Conservation (phyloP, 1,284 basidiomycete species). For the Microbotryum violaceum region DNA sequence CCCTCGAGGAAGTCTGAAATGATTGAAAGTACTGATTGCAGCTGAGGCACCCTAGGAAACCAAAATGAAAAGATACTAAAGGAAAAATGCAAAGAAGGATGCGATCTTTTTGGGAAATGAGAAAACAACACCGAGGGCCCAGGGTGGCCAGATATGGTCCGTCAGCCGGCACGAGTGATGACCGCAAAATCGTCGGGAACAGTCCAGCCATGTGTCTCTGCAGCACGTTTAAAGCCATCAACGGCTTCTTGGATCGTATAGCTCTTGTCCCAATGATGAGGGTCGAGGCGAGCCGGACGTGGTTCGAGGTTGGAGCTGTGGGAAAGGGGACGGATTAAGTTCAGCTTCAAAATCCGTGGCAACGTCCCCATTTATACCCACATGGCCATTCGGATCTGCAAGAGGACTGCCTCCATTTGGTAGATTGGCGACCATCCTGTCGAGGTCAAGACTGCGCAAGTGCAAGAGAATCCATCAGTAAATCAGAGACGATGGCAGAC, state of each 20-base stretch:
- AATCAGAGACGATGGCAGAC: background rate
- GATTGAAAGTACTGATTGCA: too few species aligned
- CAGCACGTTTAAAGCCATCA: constrained; percentile 29
- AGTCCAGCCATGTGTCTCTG: constrained; percentile 26
- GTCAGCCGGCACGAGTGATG: too few species aligned
- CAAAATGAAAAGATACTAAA: too few species aligned
- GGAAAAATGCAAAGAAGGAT: too few species aligned
- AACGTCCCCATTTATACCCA: background rate
- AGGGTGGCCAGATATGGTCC: too few species aligned
- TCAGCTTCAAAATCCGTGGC: background rate
- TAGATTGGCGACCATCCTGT: constrained; percentile 27
- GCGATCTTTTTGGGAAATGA: too few species aligned
- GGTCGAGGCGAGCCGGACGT: constrained; percentile 28
- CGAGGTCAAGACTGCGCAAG: constrained; percentile 18
- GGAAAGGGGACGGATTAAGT: background rate
- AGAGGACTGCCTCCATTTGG: constrained; percentile 23
- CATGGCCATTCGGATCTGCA: constrained; percentile 33
- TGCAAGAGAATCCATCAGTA: too few species aligned
- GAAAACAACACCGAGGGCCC: too few species aligned
- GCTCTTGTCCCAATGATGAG: constrained; percentile 15
- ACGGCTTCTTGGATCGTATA: constrained; percentile 25
- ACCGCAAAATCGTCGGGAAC: too few species aligned
- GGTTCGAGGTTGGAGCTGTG: constrained; percentile 30
- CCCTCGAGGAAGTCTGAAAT: too few species aligned
- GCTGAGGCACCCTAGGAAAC: too few species aligned